phyloP scores from a whole-genome alignment of 108 stramenopile species.

The Nannochloropsis gaditana region DNA sequence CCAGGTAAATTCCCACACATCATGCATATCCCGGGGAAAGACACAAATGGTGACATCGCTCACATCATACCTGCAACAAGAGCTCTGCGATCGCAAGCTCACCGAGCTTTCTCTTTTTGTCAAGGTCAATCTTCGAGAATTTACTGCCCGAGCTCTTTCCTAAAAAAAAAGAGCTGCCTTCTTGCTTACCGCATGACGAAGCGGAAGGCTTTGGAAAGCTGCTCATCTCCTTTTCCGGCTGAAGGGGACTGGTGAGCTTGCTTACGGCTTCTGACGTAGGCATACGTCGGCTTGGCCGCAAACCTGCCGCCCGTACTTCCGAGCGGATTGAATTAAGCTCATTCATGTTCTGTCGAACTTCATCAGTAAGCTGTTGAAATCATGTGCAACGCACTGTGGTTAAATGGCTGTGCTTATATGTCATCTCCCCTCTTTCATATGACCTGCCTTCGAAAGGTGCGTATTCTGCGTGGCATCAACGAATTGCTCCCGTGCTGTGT shows the following conservation, averaged over 20 bases:
- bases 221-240: too few species aligned
- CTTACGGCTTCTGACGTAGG: too few species aligned
- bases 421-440: background rate
- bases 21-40: too few species aligned
- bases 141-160: too few species aligned
- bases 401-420: background rate
- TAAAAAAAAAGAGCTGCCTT: too few species aligned
- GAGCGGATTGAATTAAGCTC: slow-evolving; percentile 2
- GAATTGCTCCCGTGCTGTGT: slow-evolving; percentile 13
- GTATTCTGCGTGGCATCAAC: slow-evolving; percentile 2
- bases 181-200: too few species aligned
- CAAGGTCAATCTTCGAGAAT: too few species aligned
- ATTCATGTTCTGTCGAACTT: slow-evolving; percentile 4
- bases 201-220: too few species aligned
- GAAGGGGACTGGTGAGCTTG: too few species aligned
- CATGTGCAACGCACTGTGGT: background rate
- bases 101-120: background rate
- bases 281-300: background rate
- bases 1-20: too few species aligned
- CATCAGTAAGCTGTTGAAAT: slow-evolving; percentile 1
- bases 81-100: background rate
- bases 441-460: background rate
- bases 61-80: background rate
- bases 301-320: background rate
- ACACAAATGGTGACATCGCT: too few species aligned